phyloP scores from a whole-genome alignment of 495 filamentous ascomycete genomes.

The Paragyromitra xinjiangensis region DNA sequence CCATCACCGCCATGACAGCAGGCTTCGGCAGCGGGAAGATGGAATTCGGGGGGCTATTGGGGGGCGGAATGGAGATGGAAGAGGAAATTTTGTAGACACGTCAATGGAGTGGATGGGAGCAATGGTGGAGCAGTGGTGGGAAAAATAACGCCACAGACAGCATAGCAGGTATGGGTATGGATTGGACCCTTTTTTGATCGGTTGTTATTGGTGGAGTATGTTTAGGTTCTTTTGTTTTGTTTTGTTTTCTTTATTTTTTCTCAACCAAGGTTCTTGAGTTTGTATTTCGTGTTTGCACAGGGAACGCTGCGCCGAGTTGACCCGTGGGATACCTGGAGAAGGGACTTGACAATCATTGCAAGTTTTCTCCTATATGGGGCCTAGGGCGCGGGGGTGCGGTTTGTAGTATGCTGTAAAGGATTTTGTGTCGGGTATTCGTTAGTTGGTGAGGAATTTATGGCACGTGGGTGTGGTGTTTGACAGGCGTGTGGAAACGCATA shows the following conservation, averaged over 20 bases:
- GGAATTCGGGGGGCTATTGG: constrained; percentile 53
- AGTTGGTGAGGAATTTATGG: constrained; percentile 19
- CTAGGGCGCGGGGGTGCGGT: constrained; percentile 50
- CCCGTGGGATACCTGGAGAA: constrained; percentile 56
- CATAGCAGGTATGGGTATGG: constrained; percentile 19
- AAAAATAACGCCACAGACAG: constrained; percentile 16
- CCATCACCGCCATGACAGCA: constrained; percentile 48
- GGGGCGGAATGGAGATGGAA: constrained; percentile 49
- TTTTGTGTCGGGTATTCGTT: constrained; percentile 18
- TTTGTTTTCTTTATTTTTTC: constrained; percentile 6
- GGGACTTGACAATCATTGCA: constrained; percentile 57
- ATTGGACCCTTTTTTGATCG: constrained; percentile 31
- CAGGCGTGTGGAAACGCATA: constrained; percentile 31
- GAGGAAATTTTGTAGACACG: constrained; percentile 51
- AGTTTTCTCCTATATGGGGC: constrained; percentile 58
- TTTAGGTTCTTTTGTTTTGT: constrained; percentile 34
- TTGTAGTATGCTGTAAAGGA: constrained; percentile 50
- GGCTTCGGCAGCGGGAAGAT: constrained; percentile 46
- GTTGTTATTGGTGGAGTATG: constrained; percentile 30
- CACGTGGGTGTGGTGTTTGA: not conserved
- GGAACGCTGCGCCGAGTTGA: constrained; percentile 52
- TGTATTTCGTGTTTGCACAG: constrained; percentile 44
- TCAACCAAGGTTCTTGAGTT: constrained; percentile 33
- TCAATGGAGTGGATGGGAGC: constrained; percentile 51
- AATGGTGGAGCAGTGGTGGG: constrained; percentile 50